Evolutionary conservation across 2,329 filamentous ascomycete genomes (phyloP).

Genomic region (Fusarium chaquense): DNA sequence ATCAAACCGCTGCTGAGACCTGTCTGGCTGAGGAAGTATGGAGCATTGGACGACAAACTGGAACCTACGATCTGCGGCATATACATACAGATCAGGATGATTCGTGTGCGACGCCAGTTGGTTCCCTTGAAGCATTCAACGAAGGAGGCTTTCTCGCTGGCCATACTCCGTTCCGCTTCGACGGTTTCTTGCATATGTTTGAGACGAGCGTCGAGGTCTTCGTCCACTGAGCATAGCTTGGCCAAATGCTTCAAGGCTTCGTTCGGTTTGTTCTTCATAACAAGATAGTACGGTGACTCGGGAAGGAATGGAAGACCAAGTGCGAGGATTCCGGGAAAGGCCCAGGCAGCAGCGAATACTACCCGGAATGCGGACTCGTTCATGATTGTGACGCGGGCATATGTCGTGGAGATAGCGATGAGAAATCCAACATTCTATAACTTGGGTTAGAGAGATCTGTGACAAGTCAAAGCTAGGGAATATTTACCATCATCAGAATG

Average conservation of each 20-base stretch:
- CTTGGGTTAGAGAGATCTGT: background rate
- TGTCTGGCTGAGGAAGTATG: constrained; percentile 12
- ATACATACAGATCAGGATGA: constrained; percentile 27
- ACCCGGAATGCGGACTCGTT: constrained; percentile 17
- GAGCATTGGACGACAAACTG: constrained; percentile 15
- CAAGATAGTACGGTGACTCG: constrained; percentile 23
- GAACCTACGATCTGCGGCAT: constrained; percentile 20
- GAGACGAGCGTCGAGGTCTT: constrained; percentile 6
- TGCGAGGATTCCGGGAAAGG: constrained; percentile 16
- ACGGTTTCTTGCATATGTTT: constrained; percentile 7
- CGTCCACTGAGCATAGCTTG: background rate
- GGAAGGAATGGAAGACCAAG: constrained; percentile 25
- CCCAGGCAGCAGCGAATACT: constrained; percentile 14
- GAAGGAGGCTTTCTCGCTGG: constrained; percentile 15
- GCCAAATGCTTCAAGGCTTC: constrained; percentile 7
- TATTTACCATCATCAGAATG: constrained; percentile 16
- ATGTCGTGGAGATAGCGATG: constrained; percentile 5
- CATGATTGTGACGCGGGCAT: background rate
- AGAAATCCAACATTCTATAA: constrained; percentile 6
- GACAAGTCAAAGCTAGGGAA: background rate
- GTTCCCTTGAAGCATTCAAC: constrained; percentile 16
- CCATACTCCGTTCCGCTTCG: background rate
- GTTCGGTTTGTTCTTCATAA: constrained; percentile 18
- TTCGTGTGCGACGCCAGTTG: constrained; percentile 26
- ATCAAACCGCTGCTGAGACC: constrained; percentile 3